A percentile compares a stretch with the other conserved stretches of the same genome.
These are phyloP conservation scores for Setaria viridis DNA, from an alignment of 202 grass and related monocot genomes.

Conservation along the genomic window DNA sequence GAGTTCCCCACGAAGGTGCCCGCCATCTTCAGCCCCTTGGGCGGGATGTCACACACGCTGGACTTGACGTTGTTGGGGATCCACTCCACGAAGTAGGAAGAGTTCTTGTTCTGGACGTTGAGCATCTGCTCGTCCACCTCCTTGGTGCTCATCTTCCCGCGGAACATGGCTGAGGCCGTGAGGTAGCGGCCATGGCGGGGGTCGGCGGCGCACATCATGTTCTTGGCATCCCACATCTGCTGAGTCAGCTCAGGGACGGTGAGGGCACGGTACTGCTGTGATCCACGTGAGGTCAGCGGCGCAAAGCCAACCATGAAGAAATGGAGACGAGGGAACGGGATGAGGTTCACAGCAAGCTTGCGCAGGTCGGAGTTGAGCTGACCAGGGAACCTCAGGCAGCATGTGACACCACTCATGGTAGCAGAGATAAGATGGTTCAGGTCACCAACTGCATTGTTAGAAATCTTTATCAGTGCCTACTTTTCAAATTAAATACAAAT, in stretches of 20 bases:
- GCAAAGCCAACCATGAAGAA: constrained; percentile 98
- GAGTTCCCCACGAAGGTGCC: constrained; percentile 80
- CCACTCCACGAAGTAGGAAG: constrained; percentile 86
- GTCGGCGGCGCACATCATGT: constrained; percentile 95
- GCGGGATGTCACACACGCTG: constrained; percentile 78
- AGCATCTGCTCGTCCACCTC: constrained; percentile 95
- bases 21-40: constrained; percentile 77
- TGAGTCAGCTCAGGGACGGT: constrained; percentile 89
- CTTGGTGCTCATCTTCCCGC: constrained; percentile 93
- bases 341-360: constrained; percentile 88
- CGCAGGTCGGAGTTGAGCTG: constrained; percentile 94
- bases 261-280: constrained; percentile 81
- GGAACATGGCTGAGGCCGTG: constrained; percentile 85
- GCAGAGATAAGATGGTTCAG: constrained; percentile 92
- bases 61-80: constrained; percentile 94
- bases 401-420: constrained; percentile 89
- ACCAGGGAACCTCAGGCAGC: constrained; percentile 87
- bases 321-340: constrained; percentile 87
- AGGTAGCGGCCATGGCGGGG: constrained; percentile 87
- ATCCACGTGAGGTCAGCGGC: constrained; percentile 71
- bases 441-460: constrained; percentile 72
- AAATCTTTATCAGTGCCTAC: constrained; percentile 12
- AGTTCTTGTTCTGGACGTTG: constrained; percentile 95
- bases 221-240: constrained; percentile 97
- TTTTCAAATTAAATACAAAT: background rate